Percentiles rank a stretch among this genome's conserved stretches.
phyloP scores from a whole-genome alignment of 495 filamentous ascomycete genomes.

The Penicillium crystallinum region DNA sequence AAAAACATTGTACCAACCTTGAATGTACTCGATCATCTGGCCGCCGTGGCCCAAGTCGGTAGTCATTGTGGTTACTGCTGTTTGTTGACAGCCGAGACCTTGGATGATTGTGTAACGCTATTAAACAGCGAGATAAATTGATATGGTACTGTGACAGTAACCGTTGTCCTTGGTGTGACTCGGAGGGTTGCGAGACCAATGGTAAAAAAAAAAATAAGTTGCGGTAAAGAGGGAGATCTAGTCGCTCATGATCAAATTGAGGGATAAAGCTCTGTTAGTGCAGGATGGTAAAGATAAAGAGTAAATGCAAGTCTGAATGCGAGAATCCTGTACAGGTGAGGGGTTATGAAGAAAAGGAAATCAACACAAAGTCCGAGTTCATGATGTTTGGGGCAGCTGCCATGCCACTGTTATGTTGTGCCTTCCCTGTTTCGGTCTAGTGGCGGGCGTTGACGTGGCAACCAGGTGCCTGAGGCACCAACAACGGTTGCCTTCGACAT shows the following conservation, averaged over 20 bases:
- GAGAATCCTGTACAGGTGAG: constrained; percentile 13
- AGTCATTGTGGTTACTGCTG: constrained; percentile 25
- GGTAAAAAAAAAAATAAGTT: constrained; percentile 4
- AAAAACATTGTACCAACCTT: constrained; percentile 47
- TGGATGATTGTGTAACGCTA: constrained; percentile 4
- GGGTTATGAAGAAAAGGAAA: constrained; percentile 17
- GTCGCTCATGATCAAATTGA: constrained; percentile 23
- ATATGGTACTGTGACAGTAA: background rate
- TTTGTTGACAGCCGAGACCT: constrained; percentile 10
- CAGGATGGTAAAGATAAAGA: constrained; percentile 8
- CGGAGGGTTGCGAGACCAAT: constrained; percentile 6
- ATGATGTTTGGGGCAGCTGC: constrained; percentile 36
- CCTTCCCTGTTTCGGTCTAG: constrained; percentile 31
- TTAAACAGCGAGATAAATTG: background rate
- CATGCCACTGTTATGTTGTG: constrained; percentile 46
- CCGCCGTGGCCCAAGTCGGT: constrained; percentile 50
- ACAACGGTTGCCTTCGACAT: constrained; percentile 8
- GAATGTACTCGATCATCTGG: constrained; percentile 74
- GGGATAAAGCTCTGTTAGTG: constrained; percentile 1
- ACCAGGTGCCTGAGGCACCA: constrained; percentile 24
- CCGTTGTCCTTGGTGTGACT: background rate
- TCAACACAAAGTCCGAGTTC: constrained; percentile 27
- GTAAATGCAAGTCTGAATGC: constrained; percentile 8
- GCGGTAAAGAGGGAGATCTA: constrained; percentile 8
- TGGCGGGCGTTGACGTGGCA: constrained; percentile 38